Percentiles rank a stretch among this genome's conserved stretches.
These are phyloP conservation scores for Claviceps pazoutovae DNA, from an alignment of 2,329 filamentous ascomycete species.

Conservation along the genomic window DNA sequence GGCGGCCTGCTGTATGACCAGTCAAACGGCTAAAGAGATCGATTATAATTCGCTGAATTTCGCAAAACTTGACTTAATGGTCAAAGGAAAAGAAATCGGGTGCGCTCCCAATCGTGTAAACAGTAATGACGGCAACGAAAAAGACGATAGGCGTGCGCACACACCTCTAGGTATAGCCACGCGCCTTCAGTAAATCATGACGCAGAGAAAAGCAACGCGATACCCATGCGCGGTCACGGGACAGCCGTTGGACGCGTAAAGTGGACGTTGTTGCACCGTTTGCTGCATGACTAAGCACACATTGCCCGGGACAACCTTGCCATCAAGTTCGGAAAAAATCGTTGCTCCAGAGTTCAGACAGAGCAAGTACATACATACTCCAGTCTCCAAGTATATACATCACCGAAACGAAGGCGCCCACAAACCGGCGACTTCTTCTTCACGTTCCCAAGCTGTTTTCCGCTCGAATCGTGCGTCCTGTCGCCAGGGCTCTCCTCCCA, in stretches of 20 bases:
- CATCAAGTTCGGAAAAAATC: neutral
- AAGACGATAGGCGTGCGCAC: neutral
- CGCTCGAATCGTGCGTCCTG: slow-evolving; percentile 23
- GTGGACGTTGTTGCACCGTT: neutral
- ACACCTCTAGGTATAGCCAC: neutral
- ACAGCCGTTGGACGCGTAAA: slow-evolving; percentile 3
- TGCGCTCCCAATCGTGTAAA: no score
- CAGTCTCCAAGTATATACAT: neutral
- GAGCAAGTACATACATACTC: neutral
- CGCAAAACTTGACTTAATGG: no score
- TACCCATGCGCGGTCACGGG: slow-evolving; percentile 21
- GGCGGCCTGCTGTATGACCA: no score
- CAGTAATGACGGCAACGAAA: neutral
- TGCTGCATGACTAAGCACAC: slow-evolving; percentile 2
- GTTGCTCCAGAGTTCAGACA: neutral
- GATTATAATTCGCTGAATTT: no score
- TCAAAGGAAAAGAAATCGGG: no score
- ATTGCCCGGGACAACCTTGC: neutral
- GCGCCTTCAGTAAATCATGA: slow-evolving; percentile 12
- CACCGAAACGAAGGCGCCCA: slow-evolving; percentile 5
- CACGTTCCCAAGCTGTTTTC: slow-evolving; percentile 29
- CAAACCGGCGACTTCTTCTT: slow-evolving; percentile 2
- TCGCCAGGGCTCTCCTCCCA: slow-evolving; percentile 24
- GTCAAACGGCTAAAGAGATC: no score
- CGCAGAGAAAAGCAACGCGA: slow-evolving; percentile 24